Evolutionary conservation across 73 alveolate genomes (phyloP).

Genomic region (Breviolum minutum): DNA sequence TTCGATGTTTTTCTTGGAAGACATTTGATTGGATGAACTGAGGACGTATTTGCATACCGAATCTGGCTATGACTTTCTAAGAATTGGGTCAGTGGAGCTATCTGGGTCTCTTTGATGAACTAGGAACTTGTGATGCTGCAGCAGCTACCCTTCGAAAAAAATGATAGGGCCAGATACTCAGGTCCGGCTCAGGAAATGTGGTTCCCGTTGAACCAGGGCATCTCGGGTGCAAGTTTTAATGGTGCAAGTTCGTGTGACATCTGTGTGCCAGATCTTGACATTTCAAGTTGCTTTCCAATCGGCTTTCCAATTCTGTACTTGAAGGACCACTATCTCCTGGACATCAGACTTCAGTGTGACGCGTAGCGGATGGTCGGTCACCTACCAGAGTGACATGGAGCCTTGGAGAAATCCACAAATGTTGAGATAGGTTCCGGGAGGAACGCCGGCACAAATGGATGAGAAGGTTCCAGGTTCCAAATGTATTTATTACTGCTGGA

Average conservation of each 20-base stretch:
- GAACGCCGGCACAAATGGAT: too few species aligned
- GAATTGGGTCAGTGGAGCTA: background rate
- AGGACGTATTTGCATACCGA: background rate
- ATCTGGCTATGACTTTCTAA: background rate
- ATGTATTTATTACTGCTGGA: too few species aligned
- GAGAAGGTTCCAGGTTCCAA: too few species aligned
- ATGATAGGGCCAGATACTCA: background rate
- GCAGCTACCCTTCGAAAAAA: too few species aligned
- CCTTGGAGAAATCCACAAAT: background rate
- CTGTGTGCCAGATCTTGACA: background rate
- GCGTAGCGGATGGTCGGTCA: background rate
- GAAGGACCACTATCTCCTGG: conserved; percentile 3
- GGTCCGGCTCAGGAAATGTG: background rate
- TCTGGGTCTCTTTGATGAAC: background rate
- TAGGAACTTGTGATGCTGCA: background rate
- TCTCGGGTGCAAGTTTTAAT: background rate
- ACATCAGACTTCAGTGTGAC: background rate
- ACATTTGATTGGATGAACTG: background rate
- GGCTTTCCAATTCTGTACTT: background rate
- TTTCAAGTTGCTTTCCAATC: too few species aligned
- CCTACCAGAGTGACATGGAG: background rate
- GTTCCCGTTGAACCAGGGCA: background rate
- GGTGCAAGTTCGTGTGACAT: background rate
- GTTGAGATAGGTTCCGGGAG: too few species aligned
- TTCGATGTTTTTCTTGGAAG: background rate